These are phyloP conservation scores for Suillus subalutaceus DNA, from an alignment of 768 basidiomycete genomes.

Conservation along the genomic window DNA sequence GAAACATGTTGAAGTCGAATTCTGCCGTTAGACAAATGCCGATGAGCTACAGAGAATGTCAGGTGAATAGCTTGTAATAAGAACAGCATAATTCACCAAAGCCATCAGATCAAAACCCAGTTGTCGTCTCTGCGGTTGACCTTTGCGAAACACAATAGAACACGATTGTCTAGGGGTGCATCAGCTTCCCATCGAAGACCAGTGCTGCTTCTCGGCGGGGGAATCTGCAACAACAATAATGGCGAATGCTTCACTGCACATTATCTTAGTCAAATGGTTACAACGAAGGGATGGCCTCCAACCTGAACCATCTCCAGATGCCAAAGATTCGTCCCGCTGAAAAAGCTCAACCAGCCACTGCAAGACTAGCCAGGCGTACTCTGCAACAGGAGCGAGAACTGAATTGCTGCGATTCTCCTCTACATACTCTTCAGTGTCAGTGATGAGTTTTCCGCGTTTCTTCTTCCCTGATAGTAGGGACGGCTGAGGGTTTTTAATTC, in stretches of 20 bases:
- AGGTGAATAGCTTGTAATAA: neutral
- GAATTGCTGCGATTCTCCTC: constrained; percentile 21
- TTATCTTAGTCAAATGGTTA: constrained; percentile 11
- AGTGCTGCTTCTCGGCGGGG: constrained; percentile 49
- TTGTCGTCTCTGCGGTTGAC: constrained; percentile 30
- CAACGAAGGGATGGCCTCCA: constrained; percentile 11
- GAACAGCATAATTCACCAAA: constrained; percentile 24
- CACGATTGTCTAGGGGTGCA: constrained; percentile 50
- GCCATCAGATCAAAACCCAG: constrained; percentile 40
- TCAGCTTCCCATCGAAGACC: constrained; percentile 59
- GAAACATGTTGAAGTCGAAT: constrained; percentile 41
- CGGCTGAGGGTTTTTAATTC: constrained; percentile 24
- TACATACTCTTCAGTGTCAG: constrained; percentile 30
- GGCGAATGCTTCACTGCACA: constrained; percentile 48
- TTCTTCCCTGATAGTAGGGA: constrained; percentile 21
- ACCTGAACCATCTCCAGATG: constrained; percentile 33
- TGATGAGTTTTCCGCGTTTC: constrained; percentile 36
- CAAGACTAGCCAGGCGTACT: constrained; percentile 72
- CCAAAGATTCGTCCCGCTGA: constrained; percentile 61
- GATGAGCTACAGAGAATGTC: constrained; percentile 37
- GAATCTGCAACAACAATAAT: constrained; percentile 61
- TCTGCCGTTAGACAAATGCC: constrained; percentile 41
- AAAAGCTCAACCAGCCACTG: constrained; percentile 70
- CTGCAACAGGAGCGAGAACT: constrained; percentile 45
- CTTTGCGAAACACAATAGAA: constrained; percentile 40